Conservation (phyloP, 164 flowering plant species). For the Aristolochia fimbriata region DNA sequence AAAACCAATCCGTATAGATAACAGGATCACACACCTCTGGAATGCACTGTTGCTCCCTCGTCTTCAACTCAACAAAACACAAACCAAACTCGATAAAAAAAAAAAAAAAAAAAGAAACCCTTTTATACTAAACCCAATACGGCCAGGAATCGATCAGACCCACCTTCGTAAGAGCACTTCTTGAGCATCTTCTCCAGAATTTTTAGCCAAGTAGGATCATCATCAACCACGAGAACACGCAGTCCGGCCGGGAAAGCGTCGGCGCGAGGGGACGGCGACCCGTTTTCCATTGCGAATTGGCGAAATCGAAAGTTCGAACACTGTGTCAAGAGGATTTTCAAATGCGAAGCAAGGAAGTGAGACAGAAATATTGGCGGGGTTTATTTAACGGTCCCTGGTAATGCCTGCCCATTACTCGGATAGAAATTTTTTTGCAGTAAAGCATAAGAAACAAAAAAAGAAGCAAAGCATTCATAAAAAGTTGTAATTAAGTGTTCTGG, state of each 20-base stretch:
- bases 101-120: neutral
- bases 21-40: neutral
- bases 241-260: conserved; percentile 84
- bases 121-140: neutral
- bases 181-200: conserved; percentile 93
- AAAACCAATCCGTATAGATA: no score
- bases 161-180: conserved; percentile 74
- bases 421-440: neutral
- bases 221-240: conserved; percentile 92
- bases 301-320: neutral
- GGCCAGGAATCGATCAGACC: neutral
- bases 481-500: neutral
- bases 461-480: neutral
- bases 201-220: conserved; percentile 87
- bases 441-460: no score
- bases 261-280: conserved; percentile 7
- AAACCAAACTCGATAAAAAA: neutral
- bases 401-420: neutral
- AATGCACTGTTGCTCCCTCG: neutral
- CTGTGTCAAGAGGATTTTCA: neutral
- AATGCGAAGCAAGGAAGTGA: conserved; percentile 1
- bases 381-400: conserved; percentile 1
- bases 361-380: neutral
- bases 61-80: neutral
- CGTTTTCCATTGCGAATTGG: conserved; percentile 2